A percentile compares a stretch with the other conserved stretches of the same genome.
phyloP scores from a whole-genome alignment of 257 asterid genomes.

The Solanum okadae region DNA sequence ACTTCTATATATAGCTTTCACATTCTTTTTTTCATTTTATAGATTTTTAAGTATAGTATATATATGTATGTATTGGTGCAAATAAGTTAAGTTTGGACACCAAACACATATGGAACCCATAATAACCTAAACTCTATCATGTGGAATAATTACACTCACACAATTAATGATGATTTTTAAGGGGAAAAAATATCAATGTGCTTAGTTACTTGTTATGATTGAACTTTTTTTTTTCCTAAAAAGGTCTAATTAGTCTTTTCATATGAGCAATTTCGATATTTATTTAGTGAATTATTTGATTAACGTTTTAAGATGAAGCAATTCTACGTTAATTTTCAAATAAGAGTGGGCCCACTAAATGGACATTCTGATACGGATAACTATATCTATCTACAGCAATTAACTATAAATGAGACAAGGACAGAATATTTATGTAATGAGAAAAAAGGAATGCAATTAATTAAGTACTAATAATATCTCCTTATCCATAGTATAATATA shows the following conservation, averaged over 20 bases:
- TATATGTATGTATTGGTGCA: not conserved
- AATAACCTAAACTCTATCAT: conserved; percentile 5
- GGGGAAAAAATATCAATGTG: not conserved
- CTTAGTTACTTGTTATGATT: not conserved
- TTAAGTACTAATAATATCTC: not conserved
- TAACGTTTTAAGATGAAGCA: not conserved
- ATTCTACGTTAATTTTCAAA: not conserved
- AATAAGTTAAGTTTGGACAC: not conserved
- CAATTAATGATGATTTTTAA: not conserved
- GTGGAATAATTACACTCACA: conserved; percentile 4
- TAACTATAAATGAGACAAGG: conserved; percentile 11
- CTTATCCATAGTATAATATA: not conserved
- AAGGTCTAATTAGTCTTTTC: too few species aligned
- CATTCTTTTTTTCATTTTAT: not conserved
- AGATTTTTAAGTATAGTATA: not conserved
- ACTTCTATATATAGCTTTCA: not conserved
- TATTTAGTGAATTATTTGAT: not conserved
- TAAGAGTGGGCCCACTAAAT: conserved; percentile 3
- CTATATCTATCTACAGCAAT: conserved; percentile 1
- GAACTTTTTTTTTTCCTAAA: not conserved
- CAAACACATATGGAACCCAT: conserved; percentile 8
- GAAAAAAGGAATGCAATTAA: not conserved
- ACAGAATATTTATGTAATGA: not conserved
- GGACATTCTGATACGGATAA: not conserved
- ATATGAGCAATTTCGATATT: too few species aligned